Percentiles rank a stretch among this genome's conserved stretches.
Conservation (phyloP, 768 basidiomycete species). For the Leccinum uliginosum region DNA sequence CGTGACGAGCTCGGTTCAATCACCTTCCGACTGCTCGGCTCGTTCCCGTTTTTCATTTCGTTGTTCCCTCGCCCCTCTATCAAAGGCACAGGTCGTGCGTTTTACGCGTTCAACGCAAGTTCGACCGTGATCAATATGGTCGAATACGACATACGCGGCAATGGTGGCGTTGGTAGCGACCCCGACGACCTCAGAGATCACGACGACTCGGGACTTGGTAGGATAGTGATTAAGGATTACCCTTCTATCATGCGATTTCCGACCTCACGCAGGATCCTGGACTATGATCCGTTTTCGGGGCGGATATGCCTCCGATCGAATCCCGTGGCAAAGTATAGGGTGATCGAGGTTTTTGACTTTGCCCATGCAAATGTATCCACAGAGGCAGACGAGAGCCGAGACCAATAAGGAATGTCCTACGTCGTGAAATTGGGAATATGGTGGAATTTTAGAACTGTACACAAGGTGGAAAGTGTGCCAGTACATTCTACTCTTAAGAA, state of each 20-base stretch:
- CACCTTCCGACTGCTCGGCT: conserved; percentile 4
- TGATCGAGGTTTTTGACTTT: conserved; percentile 17
- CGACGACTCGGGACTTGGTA: neutral
- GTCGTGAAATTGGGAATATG: too few relatives aligned
- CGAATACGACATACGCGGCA: conserved; percentile 9
- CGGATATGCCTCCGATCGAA: conserved; percentile 9
- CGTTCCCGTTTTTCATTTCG: neutral
- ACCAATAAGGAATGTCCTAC: too few relatives aligned
- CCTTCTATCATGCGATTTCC: neutral
- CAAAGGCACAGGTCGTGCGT: conserved; percentile 12
- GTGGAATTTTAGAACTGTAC: too few relatives aligned
- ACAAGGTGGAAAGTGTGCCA: too few relatives aligned
- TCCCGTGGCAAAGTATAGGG: neutral
- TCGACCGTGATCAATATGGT: conserved; percentile 1
- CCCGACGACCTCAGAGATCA: neutral
- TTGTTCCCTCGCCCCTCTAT: conserved; percentile 10
- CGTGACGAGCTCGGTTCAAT: conserved; percentile 4
- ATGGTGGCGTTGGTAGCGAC: neutral
- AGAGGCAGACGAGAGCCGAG: neutral
- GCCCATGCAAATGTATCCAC: neutral
- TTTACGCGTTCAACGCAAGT: neutral
- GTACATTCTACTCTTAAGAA: too few relatives aligned
- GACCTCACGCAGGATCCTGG: neutral
- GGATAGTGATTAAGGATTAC: conserved; percentile 1
- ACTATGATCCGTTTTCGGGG: conserved; percentile 21